Evolutionary conservation across 495 filamentous ascomycete genomes (phyloP).

Genomic region (Cladorrhinum samala): DNA sequence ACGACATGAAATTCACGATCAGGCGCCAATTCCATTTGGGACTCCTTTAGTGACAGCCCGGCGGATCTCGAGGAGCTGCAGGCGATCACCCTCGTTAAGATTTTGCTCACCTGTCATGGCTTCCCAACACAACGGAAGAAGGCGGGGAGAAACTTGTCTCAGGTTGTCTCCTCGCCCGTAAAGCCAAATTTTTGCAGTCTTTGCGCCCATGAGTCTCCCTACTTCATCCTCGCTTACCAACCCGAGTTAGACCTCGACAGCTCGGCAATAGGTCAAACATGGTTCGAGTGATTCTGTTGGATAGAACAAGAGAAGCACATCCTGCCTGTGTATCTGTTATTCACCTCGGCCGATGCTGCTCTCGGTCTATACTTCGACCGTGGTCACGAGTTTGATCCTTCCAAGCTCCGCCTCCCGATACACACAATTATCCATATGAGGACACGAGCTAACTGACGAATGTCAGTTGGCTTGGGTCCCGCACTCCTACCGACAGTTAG

Average conservation of each 20-base stretch:
- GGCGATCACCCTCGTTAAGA: slow-evolving; percentile 49
- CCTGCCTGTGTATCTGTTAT: slow-evolving; percentile 55
- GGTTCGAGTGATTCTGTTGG: slow-evolving; percentile 57
- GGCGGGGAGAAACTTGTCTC: slow-evolving; percentile 46
- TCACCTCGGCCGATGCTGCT: slow-evolving; percentile 51
- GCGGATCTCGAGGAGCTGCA: slow-evolving; percentile 52
- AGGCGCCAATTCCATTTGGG: slow-evolving; percentile 29
- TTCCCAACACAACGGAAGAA: slow-evolving; percentile 50
- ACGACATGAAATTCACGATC: slow-evolving; percentile 27
- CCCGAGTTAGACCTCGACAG: slow-evolving; percentile 35
- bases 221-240: slow-evolving; percentile 42
- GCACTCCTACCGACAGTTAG: slow-evolving; percentile 47
- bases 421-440: too few species aligned
- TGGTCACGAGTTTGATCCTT: slow-evolving; percentile 47
- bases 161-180: slow-evolving; percentile 47
- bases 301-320: slow-evolving; percentile 62
- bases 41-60: slow-evolving; percentile 27
- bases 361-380: slow-evolving; percentile 61
- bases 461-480: too few species aligned
- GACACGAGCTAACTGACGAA: too few species aligned
- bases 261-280: too few species aligned
- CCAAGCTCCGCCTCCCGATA: slow-evolving; percentile 53
- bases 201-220: slow-evolving; percentile 18
- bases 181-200: too few species aligned
- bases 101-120: slow-evolving; percentile 60